Evolutionary conservation across 2,329 filamentous ascomycete species (phyloP), one percentile per base, ranked within the genome.

Genomic region (Curvularia hawaiiensis): DNA sequence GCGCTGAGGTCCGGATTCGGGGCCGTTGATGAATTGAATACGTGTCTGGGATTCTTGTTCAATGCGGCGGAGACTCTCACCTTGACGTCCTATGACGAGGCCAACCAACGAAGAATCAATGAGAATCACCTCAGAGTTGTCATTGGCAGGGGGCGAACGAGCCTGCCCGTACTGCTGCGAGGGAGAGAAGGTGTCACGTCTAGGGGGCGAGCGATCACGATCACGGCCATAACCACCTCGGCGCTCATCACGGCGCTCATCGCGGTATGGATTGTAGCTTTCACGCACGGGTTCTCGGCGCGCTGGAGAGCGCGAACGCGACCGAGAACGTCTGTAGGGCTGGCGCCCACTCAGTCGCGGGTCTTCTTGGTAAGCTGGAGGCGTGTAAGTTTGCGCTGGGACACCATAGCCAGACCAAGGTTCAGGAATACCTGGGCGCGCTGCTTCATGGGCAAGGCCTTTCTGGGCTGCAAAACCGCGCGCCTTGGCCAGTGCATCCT

Each of bases 81-180:
- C 92, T 71, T 93, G 90, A 59, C 92, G 87, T 52, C 92, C 92
- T 72, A 97, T 97, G 70, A 97, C 96, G 33, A 97, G 82, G 41
- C 92, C 92, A 50, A 97, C 92, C 47, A 96, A 83, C 68, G 88
- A 90, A 22, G 91, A 92, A 73, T 96, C 92, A 69, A 97, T 92
- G 68, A 90, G 85, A 65, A 97, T 92, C 24, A 89, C 90, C 78
- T 97, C 92, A 24, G 85, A 85, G 69, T 88, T 90, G 64, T 92
- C 90, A 66, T 90, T 87, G 46, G 80, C 81, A 64, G 83, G 78
- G 22, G 88, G 86, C 38, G 87, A 88, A 52, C 87, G 82, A 54
- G 69, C 53, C 35, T 88, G 84, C 78, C 67, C 75, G 64, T 79
- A 78, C 53, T 81, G 82, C 63, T 80, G 81, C 52, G 76, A 81